A percentile compares a stretch with the other conserved stretches of the same genome.
phyloP scores from a whole-genome alignment of 495 filamentous ascomycete species.

The Penicillium longicatenatum region DNA sequence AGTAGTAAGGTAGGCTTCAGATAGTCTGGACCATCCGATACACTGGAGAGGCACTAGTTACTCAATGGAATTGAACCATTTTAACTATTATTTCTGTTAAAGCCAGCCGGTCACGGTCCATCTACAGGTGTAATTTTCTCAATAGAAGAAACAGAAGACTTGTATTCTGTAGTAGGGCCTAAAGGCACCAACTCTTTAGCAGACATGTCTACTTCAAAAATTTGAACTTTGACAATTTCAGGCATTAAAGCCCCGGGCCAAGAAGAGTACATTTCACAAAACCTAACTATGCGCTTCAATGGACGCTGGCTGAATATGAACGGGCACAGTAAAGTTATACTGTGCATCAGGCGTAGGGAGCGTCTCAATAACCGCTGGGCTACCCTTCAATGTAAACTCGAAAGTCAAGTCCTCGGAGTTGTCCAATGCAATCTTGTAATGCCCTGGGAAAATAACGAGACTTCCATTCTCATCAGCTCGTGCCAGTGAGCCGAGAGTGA shows the following conservation, averaged over 20 bases:
- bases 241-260: constrained; percentile 8
- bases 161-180: constrained; percentile 7
- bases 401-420: constrained; percentile 7
- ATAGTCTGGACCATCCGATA: constrained; percentile 7
- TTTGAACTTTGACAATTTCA: constrained; percentile 6
- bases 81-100: constrained; percentile 7
- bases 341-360: constrained; percentile 13
- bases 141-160: constrained; percentile 9
- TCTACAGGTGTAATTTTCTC: constrained; percentile 7
- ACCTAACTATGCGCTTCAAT: constrained; percentile 4
- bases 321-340: constrained; percentile 17
- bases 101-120: constrained; percentile 6
- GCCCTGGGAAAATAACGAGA: constrained; percentile 59
- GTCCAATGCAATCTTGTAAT: constrained; percentile 56
- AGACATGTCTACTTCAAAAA: constrained; percentile 6
- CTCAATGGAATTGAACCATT: constrained; percentile 9
- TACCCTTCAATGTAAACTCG: constrained; percentile 16
- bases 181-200: neutral
- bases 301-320: constrained; percentile 13
- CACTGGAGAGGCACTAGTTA: constrained; percentile 5
- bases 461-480: constrained; percentile 56
- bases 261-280: constrained; percentile 8
- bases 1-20: constrained; percentile 8
- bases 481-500: constrained; percentile 57
- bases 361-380: constrained; percentile 11